Base-by-base conservation (phyloP, 495 filamentous ascomycete genomes). In the Hyaloscypha bicolor region DNA sequence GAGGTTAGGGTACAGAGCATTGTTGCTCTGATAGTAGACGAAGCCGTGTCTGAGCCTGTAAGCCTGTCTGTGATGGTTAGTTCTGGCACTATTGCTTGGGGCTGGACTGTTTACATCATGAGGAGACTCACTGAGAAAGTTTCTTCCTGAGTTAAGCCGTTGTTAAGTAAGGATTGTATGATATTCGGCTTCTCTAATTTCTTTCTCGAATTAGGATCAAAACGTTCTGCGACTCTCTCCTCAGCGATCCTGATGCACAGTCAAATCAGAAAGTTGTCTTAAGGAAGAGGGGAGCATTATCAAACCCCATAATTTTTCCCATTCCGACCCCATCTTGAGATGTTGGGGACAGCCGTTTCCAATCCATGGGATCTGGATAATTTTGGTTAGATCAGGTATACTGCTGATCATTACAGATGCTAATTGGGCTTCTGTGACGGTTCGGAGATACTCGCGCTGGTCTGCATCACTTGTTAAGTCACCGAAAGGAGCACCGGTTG, bases 21-120 rank as follows among this genome's bases (percentile, higher is more conserved):
- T 52, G 85, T 78, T 1, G 77, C 80, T 60, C 85, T 79, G 69
- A 90, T 80, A n/a, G 86, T 79, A 2, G 85, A 86, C 0, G 86
- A 86, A 0, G 86, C 87, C 9, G 88, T 88, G 65, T 91, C 88
- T n/a, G 81, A 80, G 9, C 87, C 88, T n/a, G n/a, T n/a, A n/a
- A 0, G 66, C 70, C 51, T 37, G 22, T 67, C 97, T 53, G 4
- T n/a, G 16, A 6, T 6, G 6, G 22, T 25, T 53, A 25, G 22
- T 2, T 35, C 6, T 65, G 9, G 42, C 3, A 31, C 12, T 37
- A n/a, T 9, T 37, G 33, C 4, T 9, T 37, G 9, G 16, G 19
- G 12, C 4, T 19, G 16, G 32, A 9, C 3, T n/a, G 72, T 77
- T 14, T 73, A 80, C 62, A 83, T 76, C 32, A 79, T 76, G 9